A percentile compares a stretch with the other conserved stretches of the same genome.
phyloP scores from a whole-genome alignment of 2,329 filamentous ascomycete genomes.

The Hypoxylon sp. region DNA sequence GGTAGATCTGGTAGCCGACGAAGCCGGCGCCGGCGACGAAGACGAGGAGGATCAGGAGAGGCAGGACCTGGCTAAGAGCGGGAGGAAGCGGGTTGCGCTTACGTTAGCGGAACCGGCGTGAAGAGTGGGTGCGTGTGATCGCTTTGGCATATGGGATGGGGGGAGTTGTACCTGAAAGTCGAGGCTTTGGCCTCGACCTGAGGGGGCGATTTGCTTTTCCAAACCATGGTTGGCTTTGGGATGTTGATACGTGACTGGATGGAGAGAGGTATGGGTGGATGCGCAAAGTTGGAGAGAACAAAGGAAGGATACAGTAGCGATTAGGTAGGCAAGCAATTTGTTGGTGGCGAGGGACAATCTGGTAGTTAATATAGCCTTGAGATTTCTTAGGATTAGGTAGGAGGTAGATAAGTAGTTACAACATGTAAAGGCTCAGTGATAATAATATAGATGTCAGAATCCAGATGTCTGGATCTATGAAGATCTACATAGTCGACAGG shows the following conservation, averaged over 20 bases:
- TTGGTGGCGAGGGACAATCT: conserved; percentile 13
- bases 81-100: conserved; percentile 29
- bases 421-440: not conserved
- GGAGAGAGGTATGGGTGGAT: conserved; percentile 9
- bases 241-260: not conserved
- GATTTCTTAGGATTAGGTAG: not conserved
- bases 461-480: conserved; percentile 4
- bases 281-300: conserved; percentile 13
- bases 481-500: conserved; percentile 9
- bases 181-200: conserved; percentile 44
- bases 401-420: conserved; percentile 14
- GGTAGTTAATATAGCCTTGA: conserved; percentile 13
- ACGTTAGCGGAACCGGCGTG: conserved; percentile 28
- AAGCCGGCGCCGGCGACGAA: conserved; percentile 70
- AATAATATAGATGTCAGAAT: not conserved
- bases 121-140: not conserved
- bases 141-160: not conserved
- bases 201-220: conserved; percentile 39
- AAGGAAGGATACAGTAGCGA: conserved; percentile 7
- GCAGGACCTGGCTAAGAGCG: conserved; percentile 69
- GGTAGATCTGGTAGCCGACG: conserved; percentile 79
- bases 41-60: conserved; percentile 73
- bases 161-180: conserved; percentile 42
- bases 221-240: conserved; percentile 40
- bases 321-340: conserved; percentile 14